Conservation (phyloP, 495 filamentous ascomycete genomes). For the Pyronema omphalodes region DNA sequence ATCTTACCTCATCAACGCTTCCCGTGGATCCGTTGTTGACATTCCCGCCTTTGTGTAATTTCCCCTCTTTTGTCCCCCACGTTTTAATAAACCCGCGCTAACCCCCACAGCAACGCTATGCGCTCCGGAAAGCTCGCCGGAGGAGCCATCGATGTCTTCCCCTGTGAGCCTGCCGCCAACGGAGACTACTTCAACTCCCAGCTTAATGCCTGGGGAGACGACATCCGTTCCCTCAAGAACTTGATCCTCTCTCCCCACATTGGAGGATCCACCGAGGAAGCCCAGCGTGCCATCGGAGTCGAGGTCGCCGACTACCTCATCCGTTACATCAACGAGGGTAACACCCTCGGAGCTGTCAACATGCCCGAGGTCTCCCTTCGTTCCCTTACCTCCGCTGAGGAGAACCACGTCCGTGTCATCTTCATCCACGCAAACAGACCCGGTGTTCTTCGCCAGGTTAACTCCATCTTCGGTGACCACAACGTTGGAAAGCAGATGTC, state of each 20-base stretch:
- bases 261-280: slow-evolving; percentile 89
- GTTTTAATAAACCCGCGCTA: background rate
- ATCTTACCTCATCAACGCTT: slow-evolving; percentile 88
- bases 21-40: slow-evolving; percentile 82
- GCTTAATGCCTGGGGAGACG: slow-evolving; percentile 75
- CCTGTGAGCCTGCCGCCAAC: slow-evolving; percentile 80
- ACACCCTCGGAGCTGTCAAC: slow-evolving; percentile 76
- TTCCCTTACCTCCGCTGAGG: slow-evolving; percentile 68
- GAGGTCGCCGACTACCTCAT: slow-evolving; percentile 79
- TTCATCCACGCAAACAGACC: slow-evolving; percentile 94
- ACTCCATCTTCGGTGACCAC: slow-evolving; percentile 79
- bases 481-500: slow-evolving; percentile 98
- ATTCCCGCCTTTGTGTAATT: slow-evolving; percentile 62
- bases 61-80: background rate
- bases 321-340: slow-evolving; percentile 82
- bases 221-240: slow-evolving; percentile 72
- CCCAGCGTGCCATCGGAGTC: slow-evolving; percentile 85
- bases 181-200: slow-evolving; percentile 80
- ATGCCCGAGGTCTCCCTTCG: slow-evolving; percentile 84
- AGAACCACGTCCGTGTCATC: slow-evolving; percentile 73
- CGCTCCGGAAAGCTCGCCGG: slow-evolving; percentile 76
- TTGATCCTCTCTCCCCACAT: slow-evolving; percentile 93
- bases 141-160: slow-evolving; percentile 90
- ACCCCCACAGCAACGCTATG: slow-evolving; percentile 42
- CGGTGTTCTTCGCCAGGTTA: slow-evolving; percentile 83